Conservation (phyloP, 2,329 filamentous ascomycete species). For the Colletotrichum lentis region DNA sequence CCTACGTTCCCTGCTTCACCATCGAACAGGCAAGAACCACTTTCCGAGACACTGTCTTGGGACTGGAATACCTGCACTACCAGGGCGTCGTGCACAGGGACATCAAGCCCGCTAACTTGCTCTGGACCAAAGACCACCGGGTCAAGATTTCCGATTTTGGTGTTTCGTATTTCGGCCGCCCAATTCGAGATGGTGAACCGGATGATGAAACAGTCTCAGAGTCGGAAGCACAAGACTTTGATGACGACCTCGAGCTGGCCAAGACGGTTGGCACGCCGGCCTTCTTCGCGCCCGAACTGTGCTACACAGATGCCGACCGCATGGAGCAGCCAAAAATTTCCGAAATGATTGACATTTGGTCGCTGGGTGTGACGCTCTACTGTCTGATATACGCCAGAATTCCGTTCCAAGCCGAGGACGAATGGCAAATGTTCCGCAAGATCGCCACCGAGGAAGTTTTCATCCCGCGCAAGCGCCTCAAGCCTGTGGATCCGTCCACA, state of each 20-base stretch:
- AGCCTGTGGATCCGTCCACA: conserved; percentile 72
- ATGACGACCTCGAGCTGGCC: conserved; percentile 93
- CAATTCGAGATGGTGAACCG: conserved; percentile 81
- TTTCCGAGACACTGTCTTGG: conserved; percentile 92
- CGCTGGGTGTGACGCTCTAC: conserved; percentile 93
- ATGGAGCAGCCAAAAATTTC: conserved; percentile 78
- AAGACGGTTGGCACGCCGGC: conserved; percentile 98
- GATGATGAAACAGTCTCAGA: conserved; percentile 79
- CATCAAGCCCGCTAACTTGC: conserved; percentile 88
- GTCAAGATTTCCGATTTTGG: conserved; percentile 99
- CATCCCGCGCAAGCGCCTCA: conserved; percentile 83
- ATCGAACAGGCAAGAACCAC: conserved; percentile 81
- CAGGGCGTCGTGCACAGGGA: conserved; percentile 85
- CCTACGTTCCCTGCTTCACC: conserved; percentile 93
- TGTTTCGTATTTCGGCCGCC: conserved; percentile 93
- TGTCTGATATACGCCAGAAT: conserved; percentile 94
- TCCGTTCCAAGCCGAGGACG: conserved; percentile 90
- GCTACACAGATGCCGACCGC: conserved; percentile 79
- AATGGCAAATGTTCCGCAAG: conserved; percentile 88
- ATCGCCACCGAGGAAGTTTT: conserved; percentile 94
- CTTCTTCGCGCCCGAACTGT: conserved; percentile 96
- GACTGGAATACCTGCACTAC: conserved; percentile 91
- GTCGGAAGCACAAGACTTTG: conserved; percentile 84
- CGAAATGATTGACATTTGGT: conserved; percentile 97
- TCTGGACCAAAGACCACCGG: conserved; percentile 83